Evolutionary conservation across 169 alveolate species (phyloP).

Genomic region (Babesia sp.): DNA sequence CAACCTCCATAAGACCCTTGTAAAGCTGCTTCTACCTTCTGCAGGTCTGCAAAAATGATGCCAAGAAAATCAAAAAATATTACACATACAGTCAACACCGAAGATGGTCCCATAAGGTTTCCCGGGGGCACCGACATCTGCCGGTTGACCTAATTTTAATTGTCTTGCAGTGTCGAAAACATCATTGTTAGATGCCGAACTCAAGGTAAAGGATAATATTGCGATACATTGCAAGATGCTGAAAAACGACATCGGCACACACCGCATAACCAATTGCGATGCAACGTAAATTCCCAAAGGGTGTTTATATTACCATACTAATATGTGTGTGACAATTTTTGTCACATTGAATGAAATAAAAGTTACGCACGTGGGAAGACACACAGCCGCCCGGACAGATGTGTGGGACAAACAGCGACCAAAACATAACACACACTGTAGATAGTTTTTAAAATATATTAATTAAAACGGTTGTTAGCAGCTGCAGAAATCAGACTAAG

Average conservation of each 20-base stretch:
- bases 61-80: not conserved
- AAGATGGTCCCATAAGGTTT: conserved; percentile 1
- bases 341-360: too few relatives aligned
- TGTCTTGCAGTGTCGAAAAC: not conserved
- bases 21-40: conserved; percentile 48
- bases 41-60: conserved; percentile 2
- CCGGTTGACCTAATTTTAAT: not conserved
- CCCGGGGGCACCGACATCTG: not conserved
- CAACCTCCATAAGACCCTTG: conserved; percentile 54
- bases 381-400: not conserved
- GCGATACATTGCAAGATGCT: not conserved
- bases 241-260: conserved; percentile 12
- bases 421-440: not conserved
- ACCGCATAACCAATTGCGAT: not conserved
- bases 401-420: not conserved
- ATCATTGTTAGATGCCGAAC: too few relatives aligned
- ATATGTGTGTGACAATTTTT: too few relatives aligned
- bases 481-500: conserved; percentile 70
- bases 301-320: too few relatives aligned
- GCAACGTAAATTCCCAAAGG: too few relatives aligned
- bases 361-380: too few relatives aligned
- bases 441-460: not conserved
- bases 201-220: too few relatives aligned
- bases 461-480: conserved; percentile 56
- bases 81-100: conserved; percentile 30